Percentiles rank a stretch among this genome's conserved stretches.
These are phyloP conservation scores for Tetrahymena malaccensis DNA, from an alignment of 73 alveolate species.

Conservation along the genomic window DNA sequence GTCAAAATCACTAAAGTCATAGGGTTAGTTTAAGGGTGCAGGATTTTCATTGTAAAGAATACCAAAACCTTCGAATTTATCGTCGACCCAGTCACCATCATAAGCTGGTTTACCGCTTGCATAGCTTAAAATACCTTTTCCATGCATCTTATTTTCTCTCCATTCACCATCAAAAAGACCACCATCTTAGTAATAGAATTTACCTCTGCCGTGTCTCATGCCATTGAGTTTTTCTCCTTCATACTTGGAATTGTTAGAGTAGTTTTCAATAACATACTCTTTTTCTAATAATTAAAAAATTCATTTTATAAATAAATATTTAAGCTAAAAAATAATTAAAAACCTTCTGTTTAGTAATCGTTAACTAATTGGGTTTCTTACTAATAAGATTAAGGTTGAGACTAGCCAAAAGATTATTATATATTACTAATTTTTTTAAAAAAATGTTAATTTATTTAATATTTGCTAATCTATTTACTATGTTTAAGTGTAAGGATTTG, in stretches of 20 bases:
- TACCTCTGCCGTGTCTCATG: slow-evolving; percentile 41
- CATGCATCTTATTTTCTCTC: slow-evolving; percentile 42
- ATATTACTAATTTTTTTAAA: background rate
- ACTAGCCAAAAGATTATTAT: background rate
- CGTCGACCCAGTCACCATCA: slow-evolving; percentile 38
- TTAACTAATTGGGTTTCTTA: background rate
- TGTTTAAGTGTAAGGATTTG: background rate
- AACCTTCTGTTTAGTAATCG: background rate
- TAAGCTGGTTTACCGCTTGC: slow-evolving; percentile 42
- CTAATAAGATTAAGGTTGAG: background rate
- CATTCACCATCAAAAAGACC: slow-evolving; percentile 46
- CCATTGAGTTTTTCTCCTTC: slow-evolving; percentile 36
- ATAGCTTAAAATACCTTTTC: slow-evolving; percentile 29
- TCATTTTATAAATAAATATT: background rate
- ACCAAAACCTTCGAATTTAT: slow-evolving; percentile 35
- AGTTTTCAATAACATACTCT: slow-evolving; percentile 32
- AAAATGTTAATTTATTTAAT: background rate
- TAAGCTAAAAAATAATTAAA: too few relatives aligned
- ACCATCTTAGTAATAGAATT: slow-evolving; percentile 38
- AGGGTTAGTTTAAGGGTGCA: background rate
- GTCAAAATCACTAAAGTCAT: slow-evolving; percentile 35
- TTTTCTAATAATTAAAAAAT: background rate
- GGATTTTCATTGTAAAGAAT: slow-evolving; percentile 36
- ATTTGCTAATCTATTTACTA: background rate
- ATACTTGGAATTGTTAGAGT: slow-evolving; percentile 28